A percentile compares a stretch with the other conserved stretches of the same genome.
Conservation (phyloP, 441 rosid species). For the Brassica balearica region DNA sequence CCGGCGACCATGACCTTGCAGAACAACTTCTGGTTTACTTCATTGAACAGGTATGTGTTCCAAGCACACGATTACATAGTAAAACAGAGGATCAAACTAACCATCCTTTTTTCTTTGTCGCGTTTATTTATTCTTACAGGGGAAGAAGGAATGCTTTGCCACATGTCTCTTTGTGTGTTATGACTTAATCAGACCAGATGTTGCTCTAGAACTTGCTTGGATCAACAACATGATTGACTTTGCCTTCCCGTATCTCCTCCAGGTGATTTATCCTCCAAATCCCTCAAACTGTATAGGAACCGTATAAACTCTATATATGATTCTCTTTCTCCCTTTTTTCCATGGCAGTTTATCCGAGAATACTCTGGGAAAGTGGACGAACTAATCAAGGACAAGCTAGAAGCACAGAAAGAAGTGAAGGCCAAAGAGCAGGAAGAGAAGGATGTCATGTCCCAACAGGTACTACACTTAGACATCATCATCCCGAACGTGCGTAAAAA, state of each 20-base stretch:
- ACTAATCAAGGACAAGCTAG: slow-evolving; percentile 79
- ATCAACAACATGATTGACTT: slow-evolving; percentile 92
- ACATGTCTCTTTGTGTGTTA: slow-evolving; percentile 97
- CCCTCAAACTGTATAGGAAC: neutral
- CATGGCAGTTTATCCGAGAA: slow-evolving; percentile 81
- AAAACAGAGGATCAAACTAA: slow-evolving; percentile 10
- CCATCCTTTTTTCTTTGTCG: neutral
- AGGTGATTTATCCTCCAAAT: slow-evolving; percentile 53
- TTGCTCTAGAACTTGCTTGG: slow-evolving; percentile 96
- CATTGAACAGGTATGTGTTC: slow-evolving; percentile 82
- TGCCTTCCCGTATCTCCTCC: slow-evolving; percentile 93
- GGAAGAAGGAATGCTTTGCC: slow-evolving; percentile 97
- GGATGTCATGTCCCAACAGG: slow-evolving; percentile 93
- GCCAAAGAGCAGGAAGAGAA: slow-evolving; percentile 92
- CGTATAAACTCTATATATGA: neutral
- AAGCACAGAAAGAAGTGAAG: slow-evolving; percentile 74
- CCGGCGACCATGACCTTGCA: slow-evolving; percentile 97
- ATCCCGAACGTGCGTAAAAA: neutral
- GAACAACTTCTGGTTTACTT: slow-evolving; percentile 98
- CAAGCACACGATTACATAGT: too few relatives aligned
- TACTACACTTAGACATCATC: slow-evolving; percentile 35
- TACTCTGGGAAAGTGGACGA: slow-evolving; percentile 93
- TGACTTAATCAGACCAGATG: slow-evolving; percentile 85
- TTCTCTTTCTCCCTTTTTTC: neutral
- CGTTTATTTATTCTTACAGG: slow-evolving; percentile 52